These are phyloP conservation scores for Hebeloma cylindrosporum DNA, from an alignment of 768 basidiomycete species.

Conservation along the genomic window DNA sequence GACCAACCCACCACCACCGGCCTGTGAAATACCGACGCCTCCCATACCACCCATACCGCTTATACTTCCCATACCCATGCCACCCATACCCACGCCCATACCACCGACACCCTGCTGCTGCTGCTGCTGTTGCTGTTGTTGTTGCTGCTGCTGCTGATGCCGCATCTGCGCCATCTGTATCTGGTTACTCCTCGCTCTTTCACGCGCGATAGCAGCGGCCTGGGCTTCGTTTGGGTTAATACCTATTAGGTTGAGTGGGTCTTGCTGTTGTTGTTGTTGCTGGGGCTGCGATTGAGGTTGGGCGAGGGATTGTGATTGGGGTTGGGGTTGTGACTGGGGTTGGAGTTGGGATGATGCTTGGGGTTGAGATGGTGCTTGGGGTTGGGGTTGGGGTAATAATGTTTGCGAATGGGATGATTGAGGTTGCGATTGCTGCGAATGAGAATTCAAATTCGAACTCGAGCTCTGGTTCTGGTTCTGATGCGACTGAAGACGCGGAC, in stretches of 20 bases:
- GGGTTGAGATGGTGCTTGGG: background rate
- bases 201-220: conserved; percentile 33
- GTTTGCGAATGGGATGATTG: background rate
- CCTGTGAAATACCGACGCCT: conserved; percentile 12
- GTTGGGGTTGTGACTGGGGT: background rate
- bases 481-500: no score
- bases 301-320: background rate
- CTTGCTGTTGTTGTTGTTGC: conserved; percentile 1
- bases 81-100: conserved; percentile 2
- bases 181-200: conserved; percentile 36
- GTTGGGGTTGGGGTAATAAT: background rate
- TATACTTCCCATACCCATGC: conserved; percentile 10
- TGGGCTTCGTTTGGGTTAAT: conserved; percentile 32
- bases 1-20: conserved; percentile 19
- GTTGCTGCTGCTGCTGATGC: conserved; percentile 34
- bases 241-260: conserved; percentile 9
- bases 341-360: conserved; percentile 6
- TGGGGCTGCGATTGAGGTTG: conserved; percentile 4
- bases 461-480: no score
- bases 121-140: conserved; percentile 34
- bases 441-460: no score
- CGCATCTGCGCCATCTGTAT: conserved; percentile 36
- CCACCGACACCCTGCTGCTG: conserved; percentile 20
- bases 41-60: conserved; percentile 9
- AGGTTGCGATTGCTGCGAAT: background rate